phyloP scores from a whole-genome alignment of 352 stramenopile genomes.

The Pythium phragmitis region DNA sequence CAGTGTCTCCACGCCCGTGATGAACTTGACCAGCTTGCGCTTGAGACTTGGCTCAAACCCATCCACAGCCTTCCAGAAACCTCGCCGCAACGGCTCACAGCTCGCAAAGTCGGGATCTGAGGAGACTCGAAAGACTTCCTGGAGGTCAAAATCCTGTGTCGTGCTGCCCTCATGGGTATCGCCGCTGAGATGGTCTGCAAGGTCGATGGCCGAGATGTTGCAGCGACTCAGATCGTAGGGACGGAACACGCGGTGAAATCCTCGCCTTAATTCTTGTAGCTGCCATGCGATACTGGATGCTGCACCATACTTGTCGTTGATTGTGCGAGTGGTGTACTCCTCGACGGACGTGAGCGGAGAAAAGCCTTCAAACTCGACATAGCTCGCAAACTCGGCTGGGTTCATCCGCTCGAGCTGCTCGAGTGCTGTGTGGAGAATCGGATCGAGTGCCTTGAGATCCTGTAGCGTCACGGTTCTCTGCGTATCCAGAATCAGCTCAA shows the following conservation, averaged over 20 bases:
- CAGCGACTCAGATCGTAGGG: conserved; percentile 15
- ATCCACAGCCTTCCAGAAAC: conserved; percentile 60
- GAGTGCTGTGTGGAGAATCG: conserved; percentile 42
- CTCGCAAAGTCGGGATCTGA: conserved; percentile 55
- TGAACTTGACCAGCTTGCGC: conserved; percentile 70
- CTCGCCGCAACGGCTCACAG: conserved; percentile 36
- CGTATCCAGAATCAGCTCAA: conserved; percentile 43
- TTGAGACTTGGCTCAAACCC: conserved; percentile 50
- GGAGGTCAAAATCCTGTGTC: conserved; percentile 41
- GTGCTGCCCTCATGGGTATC: not conserved
- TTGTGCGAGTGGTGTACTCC: conserved; percentile 43
- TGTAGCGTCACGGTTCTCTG: conserved; percentile 35
- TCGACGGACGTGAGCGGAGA: conserved; percentile 39
- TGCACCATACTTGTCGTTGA: conserved; percentile 50
- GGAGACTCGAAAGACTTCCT: conserved; percentile 52
- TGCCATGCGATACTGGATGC: conserved; percentile 53
- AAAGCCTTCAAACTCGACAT: conserved; percentile 53
- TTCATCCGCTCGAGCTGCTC: conserved; percentile 51
- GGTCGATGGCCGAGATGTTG: conserved; percentile 26
- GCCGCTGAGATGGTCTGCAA: conserved; percentile 40
- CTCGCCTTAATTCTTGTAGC: conserved; percentile 36
- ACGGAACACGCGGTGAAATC: conserved; percentile 46
- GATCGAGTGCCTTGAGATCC: conserved; percentile 49
- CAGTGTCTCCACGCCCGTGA: conserved; percentile 67
- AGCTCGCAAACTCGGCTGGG: conserved; percentile 44